A percentile compares a stretch with the other conserved stretches of the same genome.
These are phyloP conservation scores for Colletotrichum tanaceti DNA, from an alignment of 2,329 filamentous ascomycete species.

Conservation along the genomic window DNA sequence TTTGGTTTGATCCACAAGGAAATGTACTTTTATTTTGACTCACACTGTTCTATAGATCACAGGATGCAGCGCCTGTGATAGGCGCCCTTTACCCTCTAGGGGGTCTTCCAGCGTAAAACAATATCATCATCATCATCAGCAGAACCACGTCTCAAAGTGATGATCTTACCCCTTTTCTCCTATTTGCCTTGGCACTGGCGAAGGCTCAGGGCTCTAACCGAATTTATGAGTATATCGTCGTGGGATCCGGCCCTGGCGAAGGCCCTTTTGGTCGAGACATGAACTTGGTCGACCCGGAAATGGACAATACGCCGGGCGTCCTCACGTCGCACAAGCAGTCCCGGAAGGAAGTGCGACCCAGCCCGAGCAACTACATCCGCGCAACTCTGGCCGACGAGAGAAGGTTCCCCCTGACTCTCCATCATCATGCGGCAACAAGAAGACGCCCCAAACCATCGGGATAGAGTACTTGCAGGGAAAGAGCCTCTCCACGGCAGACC, in stretches of 20 bases:
- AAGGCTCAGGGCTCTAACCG: not conserved
- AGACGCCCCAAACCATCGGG: slow-evolving; percentile 52
- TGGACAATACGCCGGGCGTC: slow-evolving; percentile 39
- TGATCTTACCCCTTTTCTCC: not conserved
- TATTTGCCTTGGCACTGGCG: not conserved
- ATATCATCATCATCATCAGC: too few species aligned
- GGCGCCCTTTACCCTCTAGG: too few species aligned
- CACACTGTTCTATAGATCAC: too few species aligned
- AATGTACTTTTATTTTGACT: too few species aligned
- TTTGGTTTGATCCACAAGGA: too few species aligned
- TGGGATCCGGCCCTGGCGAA: slow-evolving; percentile 71
- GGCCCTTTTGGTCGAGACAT: slow-evolving; percentile 53
- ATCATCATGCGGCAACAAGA: slow-evolving; percentile 41
- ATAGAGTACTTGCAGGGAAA: slow-evolving; percentile 56
- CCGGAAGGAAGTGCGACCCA: slow-evolving; percentile 45
- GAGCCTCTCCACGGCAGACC: slow-evolving; percentile 53
- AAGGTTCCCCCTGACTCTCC: slow-evolving; percentile 65
- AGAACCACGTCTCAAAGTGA: too few species aligned
- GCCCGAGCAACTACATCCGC: slow-evolving; percentile 42
- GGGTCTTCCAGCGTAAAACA: too few species aligned
- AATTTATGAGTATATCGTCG: slow-evolving; percentile 66
- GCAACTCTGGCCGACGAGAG: slow-evolving; percentile 30
- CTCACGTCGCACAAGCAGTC: slow-evolving; percentile 45
- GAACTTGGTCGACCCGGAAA: not conserved
- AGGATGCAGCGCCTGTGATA: too few species aligned